phyloP scores from a whole-genome alignment of 108 stramenopile genomes.

The Schizochytrium sp. region DNA sequence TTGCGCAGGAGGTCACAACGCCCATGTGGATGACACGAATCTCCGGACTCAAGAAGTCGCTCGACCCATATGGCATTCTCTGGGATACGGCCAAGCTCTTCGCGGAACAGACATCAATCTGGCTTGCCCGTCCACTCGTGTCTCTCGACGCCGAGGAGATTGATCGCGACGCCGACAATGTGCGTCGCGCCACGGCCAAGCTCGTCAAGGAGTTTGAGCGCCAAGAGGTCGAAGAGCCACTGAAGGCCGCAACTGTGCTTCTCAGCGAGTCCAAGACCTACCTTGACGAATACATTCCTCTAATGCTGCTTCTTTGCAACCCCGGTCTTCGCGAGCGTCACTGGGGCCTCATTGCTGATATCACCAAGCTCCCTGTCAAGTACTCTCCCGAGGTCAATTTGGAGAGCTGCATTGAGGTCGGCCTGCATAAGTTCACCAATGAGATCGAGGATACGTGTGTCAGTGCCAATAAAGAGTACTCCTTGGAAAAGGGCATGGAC shows the following conservation, averaged over 20 bases:
- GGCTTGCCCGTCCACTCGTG: conserved; percentile 24
- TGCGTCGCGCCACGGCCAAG: conserved; percentile 28
- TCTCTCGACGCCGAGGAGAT: conserved; percentile 47
- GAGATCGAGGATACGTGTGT: conserved; percentile 56
- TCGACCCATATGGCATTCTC: conserved; percentile 31
- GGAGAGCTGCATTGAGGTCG: conserved; percentile 40
- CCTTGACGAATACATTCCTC: conserved; percentile 41
- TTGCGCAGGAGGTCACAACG: conserved; percentile 38
- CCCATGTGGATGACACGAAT: conserved; percentile 35
- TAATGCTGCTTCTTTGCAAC: conserved; percentile 54
- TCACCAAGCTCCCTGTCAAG: conserved; percentile 32
- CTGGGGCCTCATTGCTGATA: conserved; percentile 51
- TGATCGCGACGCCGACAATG: conserved; percentile 38
- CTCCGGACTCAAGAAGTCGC: conserved; percentile 24
- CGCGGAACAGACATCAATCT: conserved; percentile 20
- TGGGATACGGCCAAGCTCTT: conserved; percentile 30
- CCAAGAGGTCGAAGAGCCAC: conserved; percentile 32
- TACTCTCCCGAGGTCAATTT: conserved; percentile 22
- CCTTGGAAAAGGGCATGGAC: conserved; percentile 52
- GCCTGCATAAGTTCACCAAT: conserved; percentile 39
- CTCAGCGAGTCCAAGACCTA: conserved; percentile 45
- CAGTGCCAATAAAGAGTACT: conserved; percentile 55
- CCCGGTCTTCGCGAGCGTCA: conserved; percentile 55
- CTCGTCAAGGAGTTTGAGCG: conserved; percentile 42
- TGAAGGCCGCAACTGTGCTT: conserved; percentile 27